Percentiles rank a stretch among this genome's conserved stretches.
These are phyloP conservation scores for Dendrobium chrysotoxum DNA, from an alignment of 106 monocot genomes.

Conservation along the genomic window DNA sequence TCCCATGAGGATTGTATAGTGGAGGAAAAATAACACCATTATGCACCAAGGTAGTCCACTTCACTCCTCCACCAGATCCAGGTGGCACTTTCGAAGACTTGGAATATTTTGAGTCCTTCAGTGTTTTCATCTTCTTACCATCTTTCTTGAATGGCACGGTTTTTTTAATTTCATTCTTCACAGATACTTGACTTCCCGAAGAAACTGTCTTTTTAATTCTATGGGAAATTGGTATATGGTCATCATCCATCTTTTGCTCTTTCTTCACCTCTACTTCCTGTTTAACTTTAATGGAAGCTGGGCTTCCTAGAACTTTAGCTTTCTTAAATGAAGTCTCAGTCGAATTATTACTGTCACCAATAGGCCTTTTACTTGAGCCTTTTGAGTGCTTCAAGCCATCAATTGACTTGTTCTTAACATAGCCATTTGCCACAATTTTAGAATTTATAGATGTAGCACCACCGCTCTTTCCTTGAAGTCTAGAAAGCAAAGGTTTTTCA, in stretches of 20 bases:
- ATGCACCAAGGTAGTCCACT: slow-evolving; percentile 90
- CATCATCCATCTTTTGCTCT: slow-evolving; percentile 35
- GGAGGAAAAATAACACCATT: slow-evolving; percentile 98
- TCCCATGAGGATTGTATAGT: slow-evolving; percentile 79
- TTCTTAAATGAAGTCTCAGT: slow-evolving; percentile 33
- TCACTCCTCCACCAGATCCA: slow-evolving; percentile 87
- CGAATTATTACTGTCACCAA: slow-evolving; percentile 10
- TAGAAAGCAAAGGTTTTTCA: slow-evolving; percentile 44
- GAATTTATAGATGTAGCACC: slow-evolving; percentile 17
- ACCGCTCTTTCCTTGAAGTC: slow-evolving; percentile 26
- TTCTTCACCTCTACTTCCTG: slow-evolving; percentile 31
- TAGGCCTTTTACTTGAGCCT: slow-evolving; percentile 38
- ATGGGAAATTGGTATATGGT: slow-evolving; percentile 55
- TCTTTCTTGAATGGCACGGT: slow-evolving; percentile 50
- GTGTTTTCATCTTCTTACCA: slow-evolving; percentile 31
- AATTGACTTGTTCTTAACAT: slow-evolving; percentile 16
- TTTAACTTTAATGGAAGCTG: slow-evolving; percentile 29
- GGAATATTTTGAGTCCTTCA: slow-evolving; percentile 44
- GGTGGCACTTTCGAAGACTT: slow-evolving; percentile 69
- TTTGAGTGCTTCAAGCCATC: slow-evolving; percentile 10
- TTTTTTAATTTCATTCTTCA: slow-evolving; percentile 48
- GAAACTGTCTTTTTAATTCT: slow-evolving; percentile 47
- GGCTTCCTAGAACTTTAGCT: slow-evolving; percentile 34
- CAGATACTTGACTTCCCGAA: slow-evolving; percentile 29
- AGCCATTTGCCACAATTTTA: slow-evolving; percentile 35